These are phyloP conservation scores for Malus hybrid DNA, from an alignment of 331 rosid genomes.

Conservation along the genomic window DNA sequence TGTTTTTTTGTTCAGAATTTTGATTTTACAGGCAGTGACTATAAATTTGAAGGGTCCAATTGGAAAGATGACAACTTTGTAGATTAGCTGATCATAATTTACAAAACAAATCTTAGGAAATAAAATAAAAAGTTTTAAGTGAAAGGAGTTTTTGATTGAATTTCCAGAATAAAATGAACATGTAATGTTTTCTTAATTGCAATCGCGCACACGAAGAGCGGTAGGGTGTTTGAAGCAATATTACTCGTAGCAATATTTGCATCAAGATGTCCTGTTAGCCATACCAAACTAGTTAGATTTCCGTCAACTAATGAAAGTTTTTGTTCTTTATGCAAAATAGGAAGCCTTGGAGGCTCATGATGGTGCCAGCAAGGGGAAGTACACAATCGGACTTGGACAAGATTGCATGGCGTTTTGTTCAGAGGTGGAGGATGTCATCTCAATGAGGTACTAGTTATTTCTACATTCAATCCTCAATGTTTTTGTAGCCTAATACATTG, in stretches of 20 bases:
- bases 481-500: not conserved
- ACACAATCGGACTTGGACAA: constrained; percentile 97
- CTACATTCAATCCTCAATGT: constrained; percentile 7
- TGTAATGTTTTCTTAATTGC: not conserved
- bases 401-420: constrained; percentile 96
- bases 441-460: constrained; percentile 64
- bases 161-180: not conserved
- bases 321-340: constrained; percentile 27
- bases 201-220: not conserved
- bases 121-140: too few species aligned
- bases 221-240: not conserved
- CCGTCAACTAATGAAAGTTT: not conserved
- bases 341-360: constrained; percentile 94
- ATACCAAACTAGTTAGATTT: not conserved
- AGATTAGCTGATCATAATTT: not conserved
- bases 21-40: not conserved
- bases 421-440: constrained; percentile 92
- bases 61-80: not conserved
- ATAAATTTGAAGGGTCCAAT: not conserved
- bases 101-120: too few species aligned
- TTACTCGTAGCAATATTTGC: not conserved
- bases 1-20: not conserved
- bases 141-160: too few species aligned
- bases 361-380: constrained; percentile 93
- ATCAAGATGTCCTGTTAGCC: not conserved